Conservation (phyloP, 2,329 filamentous ascomycete genomes). For the Trichoderma endophyticum region DNA sequence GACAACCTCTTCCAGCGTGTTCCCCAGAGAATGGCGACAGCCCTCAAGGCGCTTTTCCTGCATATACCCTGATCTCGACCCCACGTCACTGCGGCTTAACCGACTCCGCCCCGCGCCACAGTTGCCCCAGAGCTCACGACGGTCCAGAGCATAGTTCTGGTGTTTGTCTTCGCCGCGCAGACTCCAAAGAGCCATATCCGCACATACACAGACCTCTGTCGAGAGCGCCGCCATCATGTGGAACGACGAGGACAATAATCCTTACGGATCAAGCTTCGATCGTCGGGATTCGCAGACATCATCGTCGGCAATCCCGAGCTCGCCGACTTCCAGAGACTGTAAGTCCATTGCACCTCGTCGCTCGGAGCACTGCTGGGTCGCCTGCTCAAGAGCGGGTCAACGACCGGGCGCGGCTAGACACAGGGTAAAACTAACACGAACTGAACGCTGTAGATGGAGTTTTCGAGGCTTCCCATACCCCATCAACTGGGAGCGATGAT, state of each 20-base stretch:
- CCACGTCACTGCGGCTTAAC: constrained; percentile 16
- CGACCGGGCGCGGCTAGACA: not conserved
- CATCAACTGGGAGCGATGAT: constrained; percentile 66
- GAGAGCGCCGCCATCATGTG: constrained; percentile 61
- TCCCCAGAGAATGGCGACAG: constrained; percentile 25
- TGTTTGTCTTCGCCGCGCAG: not conserved
- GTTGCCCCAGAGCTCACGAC: constrained; percentile 23
- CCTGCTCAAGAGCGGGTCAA: not conserved
- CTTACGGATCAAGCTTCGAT: constrained; percentile 87
- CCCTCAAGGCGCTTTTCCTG: constrained; percentile 15
- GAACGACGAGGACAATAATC: constrained; percentile 98
- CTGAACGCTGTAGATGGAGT: constrained; percentile 29
- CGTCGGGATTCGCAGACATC: constrained; percentile 76
- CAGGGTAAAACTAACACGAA: not conserved
- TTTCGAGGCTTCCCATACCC: constrained; percentile 68
- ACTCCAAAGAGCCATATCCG: not conserved
- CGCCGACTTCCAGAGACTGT: constrained; percentile 57
- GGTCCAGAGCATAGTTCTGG: constrained; percentile 19
- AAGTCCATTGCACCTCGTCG: constrained; percentile 36
- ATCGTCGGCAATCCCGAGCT: constrained; percentile 62
- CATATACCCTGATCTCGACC: constrained; percentile 19
- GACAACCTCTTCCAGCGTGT: not conserved
- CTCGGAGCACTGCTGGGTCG: not conserved
- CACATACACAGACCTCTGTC: not conserved
- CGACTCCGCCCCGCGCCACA: constrained; percentile 20